phyloP scores from a whole-genome alignment of 2,329 filamentous ascomycete genomes.

The Cadophora malorum region DNA sequence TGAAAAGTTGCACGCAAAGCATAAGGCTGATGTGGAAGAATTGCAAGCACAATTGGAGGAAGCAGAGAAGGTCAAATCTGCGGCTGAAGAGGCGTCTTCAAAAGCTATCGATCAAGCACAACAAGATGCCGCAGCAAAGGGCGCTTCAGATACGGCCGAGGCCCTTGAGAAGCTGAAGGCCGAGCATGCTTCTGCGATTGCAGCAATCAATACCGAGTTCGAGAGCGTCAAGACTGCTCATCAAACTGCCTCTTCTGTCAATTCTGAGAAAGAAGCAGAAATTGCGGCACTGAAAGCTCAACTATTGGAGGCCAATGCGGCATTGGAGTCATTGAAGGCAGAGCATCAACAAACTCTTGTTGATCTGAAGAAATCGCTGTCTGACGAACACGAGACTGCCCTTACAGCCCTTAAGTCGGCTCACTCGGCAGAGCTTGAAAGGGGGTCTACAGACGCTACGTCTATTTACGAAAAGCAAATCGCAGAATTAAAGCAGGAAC shows the following conservation, averaged over 20 bases:
- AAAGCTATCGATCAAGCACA: constrained; percentile 44
- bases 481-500: constrained; percentile 56
- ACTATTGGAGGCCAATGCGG: constrained; percentile 48
- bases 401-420: constrained; percentile 59
- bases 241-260: constrained; percentile 41
- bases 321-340: constrained; percentile 38
- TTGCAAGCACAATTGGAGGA: constrained; percentile 41
- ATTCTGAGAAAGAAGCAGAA: constrained; percentile 47
- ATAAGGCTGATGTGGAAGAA: constrained; percentile 39
- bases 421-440: constrained; percentile 56
- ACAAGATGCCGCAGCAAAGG: constrained; percentile 37
- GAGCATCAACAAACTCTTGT: constrained; percentile 52
- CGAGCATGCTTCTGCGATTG: constrained; percentile 45
- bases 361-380: constrained; percentile 56
- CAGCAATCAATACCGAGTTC: constrained; percentile 49
- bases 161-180: constrained; percentile 49
- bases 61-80: constrained; percentile 35
- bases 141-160: constrained; percentile 50
- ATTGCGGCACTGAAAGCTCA: constrained; percentile 46
- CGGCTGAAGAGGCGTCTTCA: constrained; percentile 40
- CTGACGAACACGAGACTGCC: constrained; percentile 57
- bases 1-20: constrained; percentile 45
- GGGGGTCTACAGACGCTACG: constrained; percentile 52
- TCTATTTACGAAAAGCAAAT: constrained; percentile 56
- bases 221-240: constrained; percentile 56